Percentiles rank a stretch among this genome's conserved stretches.
phyloP scores from a whole-genome alignment of 2,329 filamentous ascomycete genomes.

The Penicillium sp. region DNA sequence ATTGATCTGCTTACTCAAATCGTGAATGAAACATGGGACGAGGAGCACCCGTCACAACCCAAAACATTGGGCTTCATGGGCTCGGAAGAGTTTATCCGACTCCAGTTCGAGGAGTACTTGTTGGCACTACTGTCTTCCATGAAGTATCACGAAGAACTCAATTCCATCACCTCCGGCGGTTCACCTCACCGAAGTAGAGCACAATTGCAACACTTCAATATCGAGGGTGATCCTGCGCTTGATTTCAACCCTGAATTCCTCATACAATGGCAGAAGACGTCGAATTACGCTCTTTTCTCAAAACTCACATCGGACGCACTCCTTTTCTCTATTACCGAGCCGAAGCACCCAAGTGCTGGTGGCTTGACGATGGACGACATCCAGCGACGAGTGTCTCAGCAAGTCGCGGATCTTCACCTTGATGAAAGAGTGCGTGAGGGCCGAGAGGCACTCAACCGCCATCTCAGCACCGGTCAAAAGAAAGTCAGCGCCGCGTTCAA shows the following conservation, averaged over 20 bases:
- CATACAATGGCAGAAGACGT: constrained; percentile 79
- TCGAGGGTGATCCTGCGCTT: constrained; percentile 76
- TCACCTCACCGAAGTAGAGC: constrained; percentile 39
- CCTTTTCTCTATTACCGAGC: constrained; percentile 91
- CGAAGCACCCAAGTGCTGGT: constrained; percentile 87
- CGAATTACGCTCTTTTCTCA: constrained; percentile 90
- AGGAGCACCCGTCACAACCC: constrained; percentile 80
- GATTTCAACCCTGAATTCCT: constrained; percentile 87
- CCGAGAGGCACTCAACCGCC: constrained; percentile 80
- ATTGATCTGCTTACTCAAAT: constrained; percentile 93
- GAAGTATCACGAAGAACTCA: constrained; percentile 77
- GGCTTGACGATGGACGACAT: constrained; percentile 93
- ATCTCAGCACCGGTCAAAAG: constrained; percentile 81
- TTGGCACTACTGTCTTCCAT: constrained; percentile 82
- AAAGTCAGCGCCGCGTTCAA: constrained; percentile 86
- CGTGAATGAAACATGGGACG: constrained; percentile 96
- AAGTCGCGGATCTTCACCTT: constrained; percentile 89
- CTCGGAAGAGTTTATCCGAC: constrained; percentile 93
- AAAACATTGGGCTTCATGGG: constrained; percentile 93
- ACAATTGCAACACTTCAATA: constrained; percentile 57
- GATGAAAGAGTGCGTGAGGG: constrained; percentile 86
- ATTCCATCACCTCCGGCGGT: constrained; percentile 47
- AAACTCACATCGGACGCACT: constrained; percentile 71
- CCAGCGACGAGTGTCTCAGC: constrained; percentile 81
- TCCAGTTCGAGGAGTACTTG: constrained; percentile 96